Percentiles rank a stretch among this genome's conserved stretches.
These are phyloP conservation scores for Solanum dulcamara DNA, from an alignment of 257 asterid species.

Conservation along the genomic window DNA sequence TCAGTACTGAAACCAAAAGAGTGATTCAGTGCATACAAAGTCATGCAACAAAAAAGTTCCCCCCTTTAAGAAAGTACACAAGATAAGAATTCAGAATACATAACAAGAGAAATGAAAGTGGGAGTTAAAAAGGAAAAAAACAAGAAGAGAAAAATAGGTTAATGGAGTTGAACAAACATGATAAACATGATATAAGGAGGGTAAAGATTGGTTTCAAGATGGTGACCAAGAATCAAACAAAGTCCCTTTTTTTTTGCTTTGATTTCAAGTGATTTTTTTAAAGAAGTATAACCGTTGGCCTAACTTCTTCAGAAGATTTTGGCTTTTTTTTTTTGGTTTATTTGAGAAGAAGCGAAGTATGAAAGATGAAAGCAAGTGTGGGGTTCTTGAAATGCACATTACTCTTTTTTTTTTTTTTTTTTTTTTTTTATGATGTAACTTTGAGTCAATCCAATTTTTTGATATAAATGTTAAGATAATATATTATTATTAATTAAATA, in stretches of 20 bases:
- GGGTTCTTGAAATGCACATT: conserved; percentile 5
- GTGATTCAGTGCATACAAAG: background rate
- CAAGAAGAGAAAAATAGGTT: conserved; percentile 21
- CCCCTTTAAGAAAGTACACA: background rate
- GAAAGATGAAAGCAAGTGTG: conserved; percentile 17
- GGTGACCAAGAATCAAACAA: conserved; percentile 62
- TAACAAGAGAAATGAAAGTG: background rate
- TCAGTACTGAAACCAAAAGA: background rate
- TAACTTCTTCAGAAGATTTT: conserved; percentile 20
- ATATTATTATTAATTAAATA: background rate
- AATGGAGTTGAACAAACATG: conserved; percentile 16
- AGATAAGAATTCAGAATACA: background rate
- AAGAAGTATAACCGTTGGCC: conserved; percentile 49
- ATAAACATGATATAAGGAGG: conserved; percentile 27
- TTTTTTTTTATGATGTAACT: conserved; percentile 17
- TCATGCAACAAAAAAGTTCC: background rate
- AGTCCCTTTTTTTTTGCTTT: conserved; percentile 28
- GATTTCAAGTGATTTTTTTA: conserved; percentile 34
- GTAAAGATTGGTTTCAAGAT: conserved; percentile 32
- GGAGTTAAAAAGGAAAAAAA: conserved; percentile 17
- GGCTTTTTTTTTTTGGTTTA: conserved; percentile 30
- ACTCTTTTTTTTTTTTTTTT: background rate
- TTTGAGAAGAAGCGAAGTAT: conserved; percentile 29
- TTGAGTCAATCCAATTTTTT: conserved; percentile 11
- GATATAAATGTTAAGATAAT: background rate